Evolutionary conservation across 192 early-diverging fungal species (phyloP).

Genomic region (Lobulomyces angularis): DNA sequence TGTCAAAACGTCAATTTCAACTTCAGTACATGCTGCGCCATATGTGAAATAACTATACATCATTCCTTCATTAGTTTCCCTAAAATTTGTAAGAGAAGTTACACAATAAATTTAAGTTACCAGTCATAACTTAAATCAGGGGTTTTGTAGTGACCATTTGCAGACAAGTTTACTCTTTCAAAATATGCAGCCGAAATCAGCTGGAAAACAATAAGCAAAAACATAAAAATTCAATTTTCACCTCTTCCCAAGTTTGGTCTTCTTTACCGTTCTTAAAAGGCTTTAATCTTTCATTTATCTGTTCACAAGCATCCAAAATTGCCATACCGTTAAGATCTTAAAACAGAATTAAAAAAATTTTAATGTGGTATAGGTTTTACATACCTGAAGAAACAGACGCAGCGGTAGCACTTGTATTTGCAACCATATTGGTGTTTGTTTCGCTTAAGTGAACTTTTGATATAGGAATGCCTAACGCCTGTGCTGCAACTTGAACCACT

Average conservation of each 20-base stretch:
- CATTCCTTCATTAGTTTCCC: constrained; percentile 47
- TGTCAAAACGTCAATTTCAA: constrained; percentile 75
- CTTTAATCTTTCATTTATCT: constrained; percentile 53
- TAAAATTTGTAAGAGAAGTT: no score
- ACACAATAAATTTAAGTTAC: no score
- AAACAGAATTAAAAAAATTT: background rate
- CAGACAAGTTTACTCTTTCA: constrained; percentile 64
- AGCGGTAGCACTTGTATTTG: constrained; percentile 69
- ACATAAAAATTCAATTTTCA: background rate
- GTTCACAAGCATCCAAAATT: constrained; percentile 63
- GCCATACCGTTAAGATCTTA: constrained; percentile 72
- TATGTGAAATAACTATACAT: constrained; percentile 76
- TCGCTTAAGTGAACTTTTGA: constrained; percentile 52
- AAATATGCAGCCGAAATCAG: constrained; percentile 56
- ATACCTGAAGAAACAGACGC: constrained; percentile 56
- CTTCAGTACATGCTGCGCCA: constrained; percentile 67
- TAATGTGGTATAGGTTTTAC: background rate
- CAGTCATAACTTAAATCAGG: constrained; percentile 69
- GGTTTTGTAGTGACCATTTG: constrained; percentile 74
- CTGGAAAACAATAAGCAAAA: constrained; percentile 12
- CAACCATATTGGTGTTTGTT: constrained; percentile 63
- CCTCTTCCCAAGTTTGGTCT: constrained; percentile 33
- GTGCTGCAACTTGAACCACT: constrained; percentile 70
- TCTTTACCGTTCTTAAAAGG: constrained; percentile 56
- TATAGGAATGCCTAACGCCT: constrained; percentile 61